Base-by-base conservation (phyloP, 83 land plant genomes). In the Diphasiastrum complanatum region DNA sequence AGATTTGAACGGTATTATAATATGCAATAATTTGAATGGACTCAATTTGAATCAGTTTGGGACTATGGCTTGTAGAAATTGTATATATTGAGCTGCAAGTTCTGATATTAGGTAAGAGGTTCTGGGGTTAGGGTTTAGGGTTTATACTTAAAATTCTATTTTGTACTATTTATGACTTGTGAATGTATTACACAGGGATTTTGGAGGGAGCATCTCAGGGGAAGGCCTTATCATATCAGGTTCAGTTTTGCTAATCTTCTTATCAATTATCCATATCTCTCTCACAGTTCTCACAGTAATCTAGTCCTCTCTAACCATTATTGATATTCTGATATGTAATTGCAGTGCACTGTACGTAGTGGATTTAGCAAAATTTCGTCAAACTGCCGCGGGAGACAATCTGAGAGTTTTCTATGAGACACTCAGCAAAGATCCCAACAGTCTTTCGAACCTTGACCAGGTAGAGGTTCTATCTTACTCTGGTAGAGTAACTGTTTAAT, bases 401-500 rank as follows among this genome's bases (percentile, higher is more conserved):
- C 66, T 93, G 64, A 75, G 99, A 50, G 96, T 93, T 16, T 70
- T 83, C 47, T 93, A 93, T 69, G 99, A 93, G 57, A 86, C 79
- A 53, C 79, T 93, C 2, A 93, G 99, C 73, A 93, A 93, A 71
- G 99, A 93, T 69, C 96, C 99, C 46, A 86, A 86, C 51, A 93
- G 99, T 76, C 79, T 93, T 4, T 75, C 99, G 5, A 93, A 93
- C 77, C 80, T 93, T 43, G 99, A 93, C 73, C 99, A 93, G 95
- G 97, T 67, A 64, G 54, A 36, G 6, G 23, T 60, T 24, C 60
- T 66, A 29, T 16, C 33, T 23, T 28, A 25, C 36, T 35, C 3
- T 22, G 1, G 33, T 23, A 11, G 2, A 14, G 34, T 23, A 27
- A 11, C 33, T 14, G 51, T 51, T 16, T 63, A 26, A 3, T 38